Evolutionary conservation across 768 basidiomycete species (phyloP), one percentile per base, ranked within the genome.

Genomic region (Leccinum subgranulosum): DNA sequence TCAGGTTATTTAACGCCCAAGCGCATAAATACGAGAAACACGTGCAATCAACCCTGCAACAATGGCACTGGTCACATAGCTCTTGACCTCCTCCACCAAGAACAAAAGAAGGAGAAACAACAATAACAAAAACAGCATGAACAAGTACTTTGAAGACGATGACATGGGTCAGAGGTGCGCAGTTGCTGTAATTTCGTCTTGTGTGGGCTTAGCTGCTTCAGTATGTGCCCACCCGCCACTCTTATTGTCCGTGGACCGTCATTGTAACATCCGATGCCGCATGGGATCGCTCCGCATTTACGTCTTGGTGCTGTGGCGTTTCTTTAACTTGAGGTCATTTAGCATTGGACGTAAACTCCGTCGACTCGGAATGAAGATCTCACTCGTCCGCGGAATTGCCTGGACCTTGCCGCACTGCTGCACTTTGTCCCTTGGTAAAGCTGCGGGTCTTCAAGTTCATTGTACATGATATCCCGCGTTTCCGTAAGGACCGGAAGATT

Each of bases 81-180:
- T 15, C 50, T 58, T 53, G 41, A 55, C 48, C 43, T 4, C 34
- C 48, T 28, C 56, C 28, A 43, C 43, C n/a, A 28, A 10, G 41
- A 51, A 11, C 14, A 27, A 19, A 4, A 39, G 23, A 36, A 60
- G 28, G 21, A 47, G 48, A 1, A 62, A 11, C 6, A 49, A 1
- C 14, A 64, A 21, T 17, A 64, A 41, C 29, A 69, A 54, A 39
- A 61, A 60, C 36, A 68, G 31, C 33, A 69, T 49, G 54, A 60
- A 69, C 23, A 61, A 54, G 41, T 43, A n/a, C 4, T 57, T 59
- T 27, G 51, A 41, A 2, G 56, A 29, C 45, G 29, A 51, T 36
- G 36, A 25, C 61, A 67, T 69, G 45, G 49, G 19, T 41, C 15
- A 50, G 23, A 48, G 60, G 58, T 58, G 23, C n/a, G 53, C 29